Evolutionary conservation across 345 rosid species (phyloP).

Genomic region (Eucalyptus viminalis): DNA sequence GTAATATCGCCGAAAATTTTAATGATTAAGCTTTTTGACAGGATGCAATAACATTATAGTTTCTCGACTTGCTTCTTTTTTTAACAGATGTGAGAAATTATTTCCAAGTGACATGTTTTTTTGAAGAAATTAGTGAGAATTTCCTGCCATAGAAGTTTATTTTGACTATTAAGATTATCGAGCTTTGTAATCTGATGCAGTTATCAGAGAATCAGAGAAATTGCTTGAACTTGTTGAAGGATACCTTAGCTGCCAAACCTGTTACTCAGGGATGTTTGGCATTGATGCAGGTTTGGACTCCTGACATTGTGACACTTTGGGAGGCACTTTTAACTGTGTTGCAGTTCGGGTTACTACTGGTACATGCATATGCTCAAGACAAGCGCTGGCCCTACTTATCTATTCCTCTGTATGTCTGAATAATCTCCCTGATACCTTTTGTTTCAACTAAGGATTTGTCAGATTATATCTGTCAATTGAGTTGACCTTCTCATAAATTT

Average conservation of each 20-base stretch:
- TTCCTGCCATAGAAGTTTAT: background rate
- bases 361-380: constrained; percentile 90
- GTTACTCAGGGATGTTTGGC: background rate
- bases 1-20: constrained; percentile 1
- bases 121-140: background rate
- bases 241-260: background rate
- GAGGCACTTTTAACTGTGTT: constrained; percentile 85
- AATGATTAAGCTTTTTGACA: background rate
- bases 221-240: background rate
- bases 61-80: background rate
- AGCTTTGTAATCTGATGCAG: background rate
- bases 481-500: background rate
- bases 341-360: constrained; percentile 62
- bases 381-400: constrained; percentile 92
- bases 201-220: background rate
- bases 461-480: background rate
- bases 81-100: background rate
- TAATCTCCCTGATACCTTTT: background rate
- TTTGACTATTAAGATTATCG: background rate
- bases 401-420: constrained; percentile 55
- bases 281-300: constrained; percentile 75
- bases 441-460: background rate
- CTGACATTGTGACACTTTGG: constrained; percentile 69
- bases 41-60: background rate
- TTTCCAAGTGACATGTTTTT: background rate